Evolutionary conservation across 2,329 filamentous ascomycete species (phyloP).

Genomic region (Fusarium verticillioides): DNA sequence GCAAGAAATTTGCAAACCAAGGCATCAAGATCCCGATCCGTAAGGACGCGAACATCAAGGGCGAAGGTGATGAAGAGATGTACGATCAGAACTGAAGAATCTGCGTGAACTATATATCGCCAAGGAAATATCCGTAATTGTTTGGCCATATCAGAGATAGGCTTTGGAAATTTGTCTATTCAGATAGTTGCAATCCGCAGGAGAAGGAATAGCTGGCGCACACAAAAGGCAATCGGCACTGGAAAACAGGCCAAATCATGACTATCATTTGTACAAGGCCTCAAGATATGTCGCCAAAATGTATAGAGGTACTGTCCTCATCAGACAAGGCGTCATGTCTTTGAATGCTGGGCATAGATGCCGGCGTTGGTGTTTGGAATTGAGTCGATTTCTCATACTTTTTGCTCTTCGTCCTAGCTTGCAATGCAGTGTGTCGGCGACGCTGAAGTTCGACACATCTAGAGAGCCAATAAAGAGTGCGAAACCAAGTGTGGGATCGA

Average conservation of each 20-base stretch:
- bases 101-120: neutral
- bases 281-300: neutral
- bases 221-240: neutral
- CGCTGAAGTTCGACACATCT: neutral
- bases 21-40: conserved; percentile 97
- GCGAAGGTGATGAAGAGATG: conserved; percentile 64
- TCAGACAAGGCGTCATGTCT: neutral
- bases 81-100: conserved; percentile 42
- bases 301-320: neutral
- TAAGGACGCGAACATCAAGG: conserved; percentile 76
- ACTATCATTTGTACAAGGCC: neutral
- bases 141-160: neutral
- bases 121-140: neutral
- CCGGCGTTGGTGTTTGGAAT: conserved; percentile 24
- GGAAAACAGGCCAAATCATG: neutral
- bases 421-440: neutral
- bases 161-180: neutral
- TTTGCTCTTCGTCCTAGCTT: neutral
- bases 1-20: conserved; percentile 91
- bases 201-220: conserved; percentile 1
- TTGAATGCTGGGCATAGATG: conserved; percentile 9
- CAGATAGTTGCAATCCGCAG: conserved; percentile 4
- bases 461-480: neutral
- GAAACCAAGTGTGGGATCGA: neutral
- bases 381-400: neutral